Percentiles rank a stretch among this genome's conserved stretches.
phyloP scores from a whole-genome alignment of 2,329 filamentous ascomycete genomes.

The Blumeria graminis region DNA sequence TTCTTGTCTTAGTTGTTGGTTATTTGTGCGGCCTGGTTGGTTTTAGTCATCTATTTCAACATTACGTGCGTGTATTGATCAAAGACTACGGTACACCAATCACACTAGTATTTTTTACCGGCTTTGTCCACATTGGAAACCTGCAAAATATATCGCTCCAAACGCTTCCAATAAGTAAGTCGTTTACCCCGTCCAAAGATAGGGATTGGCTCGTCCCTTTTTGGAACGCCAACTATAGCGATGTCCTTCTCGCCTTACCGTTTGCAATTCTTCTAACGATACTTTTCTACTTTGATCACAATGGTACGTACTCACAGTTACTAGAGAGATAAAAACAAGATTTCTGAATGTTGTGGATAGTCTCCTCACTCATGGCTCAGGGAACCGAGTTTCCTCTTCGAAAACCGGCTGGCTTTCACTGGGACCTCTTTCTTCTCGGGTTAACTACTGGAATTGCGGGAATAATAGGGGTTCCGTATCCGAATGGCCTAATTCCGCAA shows the following conservation, averaged over 20 bases:
- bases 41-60: constrained; percentile 44
- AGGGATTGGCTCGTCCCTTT: constrained; percentile 59
- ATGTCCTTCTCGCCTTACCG: constrained; percentile 67
- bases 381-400: constrained; percentile 60
- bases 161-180: constrained; percentile 47
- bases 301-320: constrained; percentile 26
- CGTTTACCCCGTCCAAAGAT: constrained; percentile 55
- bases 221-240: constrained; percentile 47
- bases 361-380: constrained; percentile 61
- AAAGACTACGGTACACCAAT: constrained; percentile 77
- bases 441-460: constrained; percentile 54
- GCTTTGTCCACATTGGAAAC: constrained; percentile 66
- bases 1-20: constrained; percentile 24
- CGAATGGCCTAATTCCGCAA: constrained; percentile 65
- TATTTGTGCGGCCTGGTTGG: constrained; percentile 54
- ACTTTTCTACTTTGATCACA: constrained; percentile 77
- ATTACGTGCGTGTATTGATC: constrained; percentile 56
- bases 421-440: constrained; percentile 63
- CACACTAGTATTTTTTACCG: constrained; percentile 69
- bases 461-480: constrained; percentile 53
- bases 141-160: constrained; percentile 49
- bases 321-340: too few species aligned
- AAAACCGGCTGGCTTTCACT: constrained; percentile 67
- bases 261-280: constrained; percentile 67
- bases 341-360: constrained; percentile 17